phyloP scores from a whole-genome alignment of 2,329 filamentous ascomycete genomes.

The Onygena corvina region DNA sequence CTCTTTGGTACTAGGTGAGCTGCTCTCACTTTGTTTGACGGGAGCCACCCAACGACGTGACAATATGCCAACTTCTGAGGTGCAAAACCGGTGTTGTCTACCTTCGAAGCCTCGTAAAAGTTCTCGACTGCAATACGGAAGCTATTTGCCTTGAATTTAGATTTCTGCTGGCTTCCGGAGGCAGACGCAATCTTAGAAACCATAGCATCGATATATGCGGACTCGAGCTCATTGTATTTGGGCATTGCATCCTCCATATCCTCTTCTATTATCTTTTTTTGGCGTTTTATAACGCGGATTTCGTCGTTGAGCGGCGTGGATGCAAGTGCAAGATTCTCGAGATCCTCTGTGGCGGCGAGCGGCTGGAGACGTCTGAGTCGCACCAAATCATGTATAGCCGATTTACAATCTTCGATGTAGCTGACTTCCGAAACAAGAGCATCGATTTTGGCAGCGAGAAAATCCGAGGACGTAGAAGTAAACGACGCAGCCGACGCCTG shows the following conservation, averaged over 20 bases:
- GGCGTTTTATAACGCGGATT: slow-evolving; percentile 8
- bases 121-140: slow-evolving; percentile 3
- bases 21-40: slow-evolving; percentile 10
- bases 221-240: background rate
- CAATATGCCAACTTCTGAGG: slow-evolving; percentile 6
- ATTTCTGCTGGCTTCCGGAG: slow-evolving; percentile 8
- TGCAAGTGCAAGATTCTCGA: background rate
- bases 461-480: background rate
- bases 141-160: slow-evolving; percentile 4
- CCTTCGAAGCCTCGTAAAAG: slow-evolving; percentile 6
- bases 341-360: background rate
- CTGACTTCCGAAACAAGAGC: background rate
- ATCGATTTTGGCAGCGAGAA: background rate
- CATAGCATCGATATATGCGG: slow-evolving; percentile 6
- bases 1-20: slow-evolving; percentile 18
- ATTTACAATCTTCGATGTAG: background rate
- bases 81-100: background rate
- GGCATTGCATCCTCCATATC: slow-evolving; percentile 7
- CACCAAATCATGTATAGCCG: background rate
- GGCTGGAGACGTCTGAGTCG: background rate
- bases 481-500: background rate
- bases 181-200: slow-evolving; percentile 2
- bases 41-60: slow-evolving; percentile 12
- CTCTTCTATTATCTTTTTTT: slow-evolving; percentile 2
- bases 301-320: background rate